These are phyloP conservation scores for Ogataea minuta DNA, from an alignment of 805 yeast species.

Conservation along the genomic window DNA sequence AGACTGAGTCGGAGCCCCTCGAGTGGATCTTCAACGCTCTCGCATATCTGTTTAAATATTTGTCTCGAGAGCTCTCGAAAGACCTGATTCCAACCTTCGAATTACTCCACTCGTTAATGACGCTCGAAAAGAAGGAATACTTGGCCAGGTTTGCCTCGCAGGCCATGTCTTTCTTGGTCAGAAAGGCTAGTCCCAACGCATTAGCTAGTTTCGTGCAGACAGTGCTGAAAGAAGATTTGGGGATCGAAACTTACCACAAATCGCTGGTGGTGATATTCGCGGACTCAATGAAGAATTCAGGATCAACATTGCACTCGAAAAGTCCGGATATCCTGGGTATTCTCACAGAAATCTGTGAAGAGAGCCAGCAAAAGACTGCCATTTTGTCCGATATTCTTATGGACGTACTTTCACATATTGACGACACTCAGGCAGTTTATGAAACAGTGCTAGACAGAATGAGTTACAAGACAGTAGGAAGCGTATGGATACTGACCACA, in stretches of 20 bases:
- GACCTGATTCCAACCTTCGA: conserved; percentile 71
- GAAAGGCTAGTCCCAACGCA: conserved; percentile 56
- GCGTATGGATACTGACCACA: conserved; percentile 43
- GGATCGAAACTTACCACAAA: conserved; percentile 48
- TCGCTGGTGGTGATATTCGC: conserved; percentile 62
- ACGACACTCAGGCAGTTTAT: conserved; percentile 47
- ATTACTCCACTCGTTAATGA: conserved; percentile 60
- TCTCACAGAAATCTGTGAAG: conserved; percentile 25
- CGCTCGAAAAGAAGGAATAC: conserved; percentile 54
- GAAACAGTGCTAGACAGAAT: conserved; percentile 27
- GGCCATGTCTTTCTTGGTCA: conserved; percentile 78
- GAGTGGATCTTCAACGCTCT: conserved; percentile 84
- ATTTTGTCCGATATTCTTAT: conserved; percentile 60
- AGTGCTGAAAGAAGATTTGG: conserved; percentile 34
- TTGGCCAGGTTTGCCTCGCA: conserved; percentile 85
- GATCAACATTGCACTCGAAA: conserved; percentile 73
- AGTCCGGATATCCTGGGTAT: conserved; percentile 49
- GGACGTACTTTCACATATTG: conserved; percentile 52
- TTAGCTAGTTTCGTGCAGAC: conserved; percentile 45
- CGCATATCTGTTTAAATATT: conserved; percentile 87
- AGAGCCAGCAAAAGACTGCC: conserved; percentile 33
- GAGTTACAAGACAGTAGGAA: conserved; percentile 25
- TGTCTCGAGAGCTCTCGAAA: conserved; percentile 59
- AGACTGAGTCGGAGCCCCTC: conserved; percentile 56
- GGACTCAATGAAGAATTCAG: conserved; percentile 73